These are phyloP conservation scores for Barnettozyma californica DNA, from an alignment of 805 yeast species.

Conservation along the genomic window DNA sequence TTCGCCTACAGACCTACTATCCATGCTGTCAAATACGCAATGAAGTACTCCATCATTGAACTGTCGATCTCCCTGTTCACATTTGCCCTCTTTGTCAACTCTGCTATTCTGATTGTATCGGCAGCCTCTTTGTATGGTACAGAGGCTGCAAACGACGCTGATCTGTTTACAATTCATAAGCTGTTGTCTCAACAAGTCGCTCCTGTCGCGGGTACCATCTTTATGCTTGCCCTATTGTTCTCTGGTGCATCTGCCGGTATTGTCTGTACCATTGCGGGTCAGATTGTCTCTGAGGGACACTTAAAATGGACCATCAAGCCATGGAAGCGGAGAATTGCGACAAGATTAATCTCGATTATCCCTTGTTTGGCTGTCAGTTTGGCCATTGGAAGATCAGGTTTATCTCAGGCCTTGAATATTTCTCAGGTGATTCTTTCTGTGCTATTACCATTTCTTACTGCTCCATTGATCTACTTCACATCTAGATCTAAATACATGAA, in stretches of 20 bases:
- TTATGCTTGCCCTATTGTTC: constrained; percentile 76
- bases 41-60: constrained; percentile 69
- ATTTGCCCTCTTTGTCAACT: constrained; percentile 81
- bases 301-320: constrained; percentile 77
- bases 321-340: constrained; percentile 71
- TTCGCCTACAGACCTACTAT: constrained; percentile 61
- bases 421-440: constrained; percentile 83
- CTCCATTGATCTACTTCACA: constrained; percentile 83
- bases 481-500: constrained; percentile 65
- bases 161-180: constrained; percentile 69
- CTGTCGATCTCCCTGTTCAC: constrained; percentile 65
- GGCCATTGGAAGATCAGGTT: constrained; percentile 67
- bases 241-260: constrained; percentile 92
- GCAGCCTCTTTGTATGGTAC: constrained; percentile 73
- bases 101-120: constrained; percentile 76
- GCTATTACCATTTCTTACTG: constrained; percentile 75
- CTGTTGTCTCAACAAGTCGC: constrained; percentile 58
- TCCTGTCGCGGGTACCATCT: constrained; percentile 74
- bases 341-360: constrained; percentile 71
- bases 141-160: constrained; percentile 72
- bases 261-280: constrained; percentile 91
- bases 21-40: constrained; percentile 66
- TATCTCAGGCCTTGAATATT: constrained; percentile 69
- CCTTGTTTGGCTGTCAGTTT: constrained; percentile 76
- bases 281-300: constrained; percentile 89